Evolutionary conservation across 2,329 filamentous ascomycete species (phyloP).

Genomic region (Phialophora chinensis): DNA sequence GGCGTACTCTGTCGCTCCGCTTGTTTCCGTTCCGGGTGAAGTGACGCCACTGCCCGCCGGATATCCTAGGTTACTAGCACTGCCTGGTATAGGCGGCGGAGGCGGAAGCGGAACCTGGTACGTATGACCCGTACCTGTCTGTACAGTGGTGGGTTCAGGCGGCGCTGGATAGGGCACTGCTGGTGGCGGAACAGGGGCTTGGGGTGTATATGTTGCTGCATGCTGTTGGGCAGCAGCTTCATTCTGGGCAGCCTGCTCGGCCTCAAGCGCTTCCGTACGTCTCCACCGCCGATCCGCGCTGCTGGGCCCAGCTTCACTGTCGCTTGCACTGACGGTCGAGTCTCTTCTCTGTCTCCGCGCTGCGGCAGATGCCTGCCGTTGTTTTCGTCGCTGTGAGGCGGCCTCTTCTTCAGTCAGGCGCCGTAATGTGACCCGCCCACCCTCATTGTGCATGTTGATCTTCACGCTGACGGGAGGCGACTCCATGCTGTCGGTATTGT

Average conservation of each 20-base stretch:
- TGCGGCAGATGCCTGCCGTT: slow-evolving; percentile 46
- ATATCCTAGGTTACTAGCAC: slow-evolving; percentile 48
- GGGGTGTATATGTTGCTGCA: slow-evolving; percentile 17
- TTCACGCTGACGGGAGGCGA: slow-evolving; percentile 69
- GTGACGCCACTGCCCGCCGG: slow-evolving; percentile 48
- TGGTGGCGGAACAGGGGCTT: slow-evolving; percentile 35
- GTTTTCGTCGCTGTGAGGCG: slow-evolving; percentile 61
- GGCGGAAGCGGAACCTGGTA: slow-evolving; percentile 41
- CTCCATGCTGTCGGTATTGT: slow-evolving; percentile 53
- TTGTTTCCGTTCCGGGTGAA: slow-evolving; percentile 56
- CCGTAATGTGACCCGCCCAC: slow-evolving; percentile 66
- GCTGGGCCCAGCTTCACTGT: slow-evolving; percentile 47
- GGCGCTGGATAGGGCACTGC: slow-evolving; percentile 32
- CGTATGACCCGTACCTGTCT: slow-evolving; percentile 26
- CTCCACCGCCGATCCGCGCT: slow-evolving; percentile 52
- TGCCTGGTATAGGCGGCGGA: slow-evolving; percentile 50
- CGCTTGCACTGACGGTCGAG: slow-evolving; percentile 51
- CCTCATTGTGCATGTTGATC: slow-evolving; percentile 69
- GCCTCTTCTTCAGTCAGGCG: slow-evolving; percentile 68
- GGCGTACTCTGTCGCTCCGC: slow-evolving; percentile 55
- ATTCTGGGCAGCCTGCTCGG: slow-evolving; percentile 54
- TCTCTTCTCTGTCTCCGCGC: slow-evolving; percentile 44
- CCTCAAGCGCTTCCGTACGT: slow-evolving; percentile 56
- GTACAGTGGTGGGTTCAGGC: slow-evolving; percentile 32
- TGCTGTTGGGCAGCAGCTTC: slow-evolving; percentile 43